Percentiles rank a stretch among this genome's conserved stretches.
These are phyloP conservation scores for Amaranthus palmeri DNA, from an alignment of 148 eudicot genomes.

Conservation along the genomic window DNA sequence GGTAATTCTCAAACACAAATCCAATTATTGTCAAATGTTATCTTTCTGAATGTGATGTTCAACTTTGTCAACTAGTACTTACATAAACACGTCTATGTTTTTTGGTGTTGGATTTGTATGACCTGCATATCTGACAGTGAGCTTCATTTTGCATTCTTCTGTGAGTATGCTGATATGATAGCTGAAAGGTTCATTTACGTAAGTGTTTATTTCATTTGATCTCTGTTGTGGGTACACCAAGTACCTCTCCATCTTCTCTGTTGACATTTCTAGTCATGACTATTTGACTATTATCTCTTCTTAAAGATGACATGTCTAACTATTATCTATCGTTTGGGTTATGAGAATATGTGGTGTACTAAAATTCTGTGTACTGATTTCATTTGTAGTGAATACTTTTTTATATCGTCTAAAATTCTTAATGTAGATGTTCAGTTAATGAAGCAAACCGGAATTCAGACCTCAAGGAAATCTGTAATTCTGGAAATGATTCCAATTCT, in stretches of 20 bases:
- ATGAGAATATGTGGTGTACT: not conserved
- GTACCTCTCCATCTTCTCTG: not conserved
- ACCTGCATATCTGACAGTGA: no score
- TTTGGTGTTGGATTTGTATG: not conserved
- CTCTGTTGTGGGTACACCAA: not conserved
- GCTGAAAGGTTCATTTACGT: no score
- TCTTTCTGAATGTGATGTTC: not conserved
- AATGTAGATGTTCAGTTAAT: conserved; percentile 57
- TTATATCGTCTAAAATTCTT: conserved; percentile 3
- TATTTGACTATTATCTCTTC: no score
- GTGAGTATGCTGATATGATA: not conserved
- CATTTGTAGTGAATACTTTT: not conserved
- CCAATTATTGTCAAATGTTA: not conserved
- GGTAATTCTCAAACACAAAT: conserved; percentile 39
- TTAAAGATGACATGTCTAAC: not conserved
- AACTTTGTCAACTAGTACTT: not conserved
- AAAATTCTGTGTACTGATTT: not conserved
- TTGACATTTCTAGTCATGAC: not conserved
- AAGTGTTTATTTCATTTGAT: not conserved
- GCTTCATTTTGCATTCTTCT: no score
- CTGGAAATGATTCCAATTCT: conserved; percentile 23
- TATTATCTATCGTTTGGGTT: not conserved
- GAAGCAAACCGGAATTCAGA: conserved; percentile 37
- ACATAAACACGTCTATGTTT: not conserved
- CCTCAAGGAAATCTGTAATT: conserved; percentile 17